Percentiles rank a stretch among this genome's conserved stretches.
phyloP scores from a whole-genome alignment of 2,329 filamentous ascomycete genomes.

The Fusarium sp. region DNA sequence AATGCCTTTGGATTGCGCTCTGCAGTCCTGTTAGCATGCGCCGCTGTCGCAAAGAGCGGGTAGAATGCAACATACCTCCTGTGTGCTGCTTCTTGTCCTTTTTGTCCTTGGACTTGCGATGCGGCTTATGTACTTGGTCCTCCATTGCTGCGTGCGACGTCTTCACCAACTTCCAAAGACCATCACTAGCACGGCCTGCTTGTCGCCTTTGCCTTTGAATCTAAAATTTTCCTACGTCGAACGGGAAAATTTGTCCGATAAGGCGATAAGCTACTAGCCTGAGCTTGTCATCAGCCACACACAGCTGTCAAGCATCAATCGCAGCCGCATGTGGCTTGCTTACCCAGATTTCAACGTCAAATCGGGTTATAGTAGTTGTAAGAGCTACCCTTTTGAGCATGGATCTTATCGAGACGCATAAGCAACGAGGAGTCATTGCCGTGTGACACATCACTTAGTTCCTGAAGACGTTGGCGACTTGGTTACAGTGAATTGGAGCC shows the following conservation, averaged over 20 bases:
- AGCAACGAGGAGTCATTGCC: constrained; percentile 7
- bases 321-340: constrained; percentile 24
- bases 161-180: constrained; percentile 37
- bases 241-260: constrained; percentile 41
- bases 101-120: constrained; percentile 89
- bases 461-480: too few relatives aligned
- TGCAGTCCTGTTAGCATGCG: constrained; percentile 46
- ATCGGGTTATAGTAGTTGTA: background rate
- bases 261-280: constrained; percentile 7
- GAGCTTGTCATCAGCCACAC: constrained; percentile 31
- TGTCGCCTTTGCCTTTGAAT: constrained; percentile 18
- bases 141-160: constrained; percentile 68
- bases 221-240: constrained; percentile 41
- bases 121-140: constrained; percentile 83
- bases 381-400: constrained; percentile 38
- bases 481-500: background rate
- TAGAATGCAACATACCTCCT: constrained; percentile 9
- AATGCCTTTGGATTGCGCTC: constrained; percentile 91
- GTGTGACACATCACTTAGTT: constrained; percentile 18
- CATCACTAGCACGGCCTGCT: constrained; percentile 29
- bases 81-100: constrained; percentile 66
- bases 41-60: background rate
- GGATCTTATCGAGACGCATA: constrained; percentile 18
- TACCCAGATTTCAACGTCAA: background rate
- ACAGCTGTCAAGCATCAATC: background rate